phyloP scores from a whole-genome alignment of 1,284 basidiomycete genomes.

The Melanopsichium pennsylvanicum region DNA sequence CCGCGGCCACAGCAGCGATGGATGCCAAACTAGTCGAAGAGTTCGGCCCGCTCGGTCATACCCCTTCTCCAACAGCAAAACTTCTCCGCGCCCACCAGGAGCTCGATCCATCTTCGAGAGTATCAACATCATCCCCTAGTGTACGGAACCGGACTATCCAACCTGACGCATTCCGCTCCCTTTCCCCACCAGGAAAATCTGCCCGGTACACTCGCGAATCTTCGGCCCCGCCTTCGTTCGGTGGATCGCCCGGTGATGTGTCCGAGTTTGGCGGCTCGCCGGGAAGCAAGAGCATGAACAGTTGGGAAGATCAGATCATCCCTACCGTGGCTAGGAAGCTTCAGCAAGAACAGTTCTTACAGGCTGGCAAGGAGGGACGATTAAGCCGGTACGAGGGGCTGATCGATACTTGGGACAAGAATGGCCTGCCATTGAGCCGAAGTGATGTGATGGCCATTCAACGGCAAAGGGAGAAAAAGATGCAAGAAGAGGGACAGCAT shows the following conservation, averaged over 20 bases:
- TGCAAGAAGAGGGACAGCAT: constrained; percentile 18
- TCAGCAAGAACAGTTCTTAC: constrained; percentile 49
- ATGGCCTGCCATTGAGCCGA: constrained; percentile 49
- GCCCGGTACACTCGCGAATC: constrained; percentile 15
- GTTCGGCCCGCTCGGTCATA: constrained; percentile 49
- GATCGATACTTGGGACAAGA: constrained; percentile 58
- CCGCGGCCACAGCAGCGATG: constrained; percentile 6
- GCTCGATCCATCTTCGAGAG: background rate
- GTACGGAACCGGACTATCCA: constrained; percentile 12
- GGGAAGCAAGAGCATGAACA: constrained; percentile 29
- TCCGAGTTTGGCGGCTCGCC: constrained; percentile 18
- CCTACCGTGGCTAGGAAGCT: constrained; percentile 51
- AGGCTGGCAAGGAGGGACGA: constrained; percentile 21
- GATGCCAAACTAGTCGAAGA: constrained; percentile 45
- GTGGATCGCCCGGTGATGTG: background rate
- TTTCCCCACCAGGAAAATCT: constrained; percentile 2
- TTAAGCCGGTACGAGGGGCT: constrained; percentile 47
- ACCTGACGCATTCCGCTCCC: constrained; percentile 43
- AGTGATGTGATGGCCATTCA: constrained; percentile 24
- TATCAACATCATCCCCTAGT: background rate
- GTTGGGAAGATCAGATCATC: constrained; percentile 57
- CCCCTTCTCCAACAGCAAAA: constrained; percentile 23
- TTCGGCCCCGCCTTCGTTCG: constrained; percentile 30
- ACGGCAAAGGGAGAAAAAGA: constrained; percentile 5
- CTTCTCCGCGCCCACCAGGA: constrained; percentile 24